Conservation (phyloP, 257 asterid species). For the Solanum arcanum region DNA sequence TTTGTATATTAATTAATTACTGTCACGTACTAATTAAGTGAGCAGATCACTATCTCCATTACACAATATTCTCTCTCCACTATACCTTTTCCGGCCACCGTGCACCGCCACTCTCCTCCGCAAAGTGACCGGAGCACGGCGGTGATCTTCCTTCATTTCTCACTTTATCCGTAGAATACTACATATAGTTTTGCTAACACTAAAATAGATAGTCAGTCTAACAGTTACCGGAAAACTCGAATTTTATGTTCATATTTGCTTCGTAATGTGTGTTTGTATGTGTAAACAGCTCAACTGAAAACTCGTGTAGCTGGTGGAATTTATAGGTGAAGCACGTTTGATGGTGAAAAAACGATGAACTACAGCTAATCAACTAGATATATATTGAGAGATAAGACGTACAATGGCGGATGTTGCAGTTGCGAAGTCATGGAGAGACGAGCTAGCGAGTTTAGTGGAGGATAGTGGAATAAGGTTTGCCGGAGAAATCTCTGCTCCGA, state of each 20-base stretch:
- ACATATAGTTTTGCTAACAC: background rate
- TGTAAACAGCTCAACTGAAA: background rate
- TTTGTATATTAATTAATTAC: background rate
- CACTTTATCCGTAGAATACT: background rate
- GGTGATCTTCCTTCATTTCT: background rate
- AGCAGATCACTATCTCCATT: background rate
- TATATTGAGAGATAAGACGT: background rate
- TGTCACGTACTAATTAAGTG: background rate
- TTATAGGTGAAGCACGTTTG: background rate
- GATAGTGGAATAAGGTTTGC: constrained; percentile 44
- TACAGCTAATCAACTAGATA: background rate
- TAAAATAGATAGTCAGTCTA: background rate
- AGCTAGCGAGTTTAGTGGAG: constrained; percentile 63
- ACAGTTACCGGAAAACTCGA: background rate
- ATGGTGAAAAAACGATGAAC: background rate
- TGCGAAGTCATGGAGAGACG: constrained; percentile 65
- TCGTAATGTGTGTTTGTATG: background rate
- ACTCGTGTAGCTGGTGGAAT: background rate
- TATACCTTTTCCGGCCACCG: background rate
- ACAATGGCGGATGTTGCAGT: constrained; percentile 46
- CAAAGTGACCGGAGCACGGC: background rate
- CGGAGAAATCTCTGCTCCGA: background rate
- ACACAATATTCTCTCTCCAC: background rate
- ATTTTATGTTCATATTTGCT: background rate
- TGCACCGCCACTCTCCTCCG: background rate